These are phyloP conservation scores for Pythium diclinum DNA, from an alignment of 352 stramenopile species.

Conservation along the genomic window DNA sequence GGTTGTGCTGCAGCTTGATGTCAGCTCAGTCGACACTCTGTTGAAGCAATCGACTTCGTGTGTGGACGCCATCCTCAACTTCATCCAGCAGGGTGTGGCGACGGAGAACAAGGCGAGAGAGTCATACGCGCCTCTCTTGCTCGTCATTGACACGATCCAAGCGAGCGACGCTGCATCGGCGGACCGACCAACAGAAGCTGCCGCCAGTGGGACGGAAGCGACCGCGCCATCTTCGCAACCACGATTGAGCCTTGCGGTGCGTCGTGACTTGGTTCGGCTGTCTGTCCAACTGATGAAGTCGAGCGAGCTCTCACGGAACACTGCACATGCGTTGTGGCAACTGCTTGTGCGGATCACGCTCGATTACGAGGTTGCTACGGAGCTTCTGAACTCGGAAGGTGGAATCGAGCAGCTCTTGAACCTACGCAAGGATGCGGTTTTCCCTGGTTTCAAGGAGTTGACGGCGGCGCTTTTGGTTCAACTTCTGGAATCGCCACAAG, in stretches of 20 bases:
- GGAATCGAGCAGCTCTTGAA: conserved; percentile 63
- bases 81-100: conserved; percentile 25
- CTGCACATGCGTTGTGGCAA: conserved; percentile 73
- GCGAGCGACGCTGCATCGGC: conserved; percentile 8
- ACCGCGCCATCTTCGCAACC: not conserved
- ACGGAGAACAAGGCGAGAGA: conserved; percentile 23
- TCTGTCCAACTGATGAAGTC: conserved; percentile 23
- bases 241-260: conserved; percentile 15
- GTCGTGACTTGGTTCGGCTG: conserved; percentile 18
- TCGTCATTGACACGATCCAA: conserved; percentile 61
- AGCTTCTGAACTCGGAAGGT: conserved; percentile 40
- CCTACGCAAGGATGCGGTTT: conserved; percentile 42
- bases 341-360: conserved; percentile 63
- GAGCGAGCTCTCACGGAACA: conserved; percentile 26
- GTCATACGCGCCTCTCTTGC: conserved; percentile 54
- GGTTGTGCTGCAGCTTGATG: conserved; percentile 63
- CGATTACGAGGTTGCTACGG: conserved; percentile 68
- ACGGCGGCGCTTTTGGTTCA: conserved; percentile 69
- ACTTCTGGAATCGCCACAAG: conserved; percentile 74
- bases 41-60: conserved; percentile 38
- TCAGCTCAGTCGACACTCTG: conserved; percentile 32
- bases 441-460: conserved; percentile 71
- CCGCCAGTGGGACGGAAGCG: not conserved
- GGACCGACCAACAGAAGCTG: not conserved
- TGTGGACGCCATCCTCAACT: conserved; percentile 46